These are phyloP conservation scores for Cucurbitaria berberidis DNA, from an alignment of 2,329 filamentous ascomycete species.

Conservation along the genomic window DNA sequence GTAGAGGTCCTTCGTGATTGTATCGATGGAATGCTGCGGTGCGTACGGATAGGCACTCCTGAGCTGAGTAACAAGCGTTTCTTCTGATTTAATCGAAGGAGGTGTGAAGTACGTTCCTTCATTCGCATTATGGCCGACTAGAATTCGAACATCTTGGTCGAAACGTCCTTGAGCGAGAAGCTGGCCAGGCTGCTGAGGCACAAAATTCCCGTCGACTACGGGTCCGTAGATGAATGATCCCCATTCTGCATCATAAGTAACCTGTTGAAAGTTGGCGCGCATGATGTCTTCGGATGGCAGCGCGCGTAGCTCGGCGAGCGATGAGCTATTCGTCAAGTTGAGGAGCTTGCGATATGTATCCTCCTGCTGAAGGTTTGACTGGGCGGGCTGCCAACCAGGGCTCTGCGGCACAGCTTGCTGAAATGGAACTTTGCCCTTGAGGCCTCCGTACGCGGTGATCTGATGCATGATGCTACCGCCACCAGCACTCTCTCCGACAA, in stretches of 20 bases:
- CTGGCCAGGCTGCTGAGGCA: slow-evolving; percentile 38
- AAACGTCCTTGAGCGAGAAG: slow-evolving; percentile 48
- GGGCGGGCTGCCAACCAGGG: slow-evolving; percentile 47
- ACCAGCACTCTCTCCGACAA: slow-evolving; percentile 49
- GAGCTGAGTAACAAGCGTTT: slow-evolving; percentile 36
- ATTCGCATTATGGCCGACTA: slow-evolving; percentile 53
- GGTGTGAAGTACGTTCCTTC: slow-evolving; percentile 56
- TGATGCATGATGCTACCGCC: slow-evolving; percentile 50
- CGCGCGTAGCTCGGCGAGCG: slow-evolving; percentile 42
- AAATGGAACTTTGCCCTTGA: slow-evolving; percentile 48
- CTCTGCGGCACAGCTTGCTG: slow-evolving; percentile 48
- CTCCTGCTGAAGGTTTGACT: slow-evolving; percentile 38
- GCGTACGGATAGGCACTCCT: slow-evolving; percentile 35
- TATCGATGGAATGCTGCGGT: slow-evolving; percentile 43
- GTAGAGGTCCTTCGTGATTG: slow-evolving; percentile 56
- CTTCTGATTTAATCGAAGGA: slow-evolving; percentile 44
- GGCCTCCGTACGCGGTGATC: slow-evolving; percentile 49
- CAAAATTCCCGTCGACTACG: slow-evolving; percentile 43
- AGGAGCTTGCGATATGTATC: slow-evolving; percentile 39
- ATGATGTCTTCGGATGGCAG: slow-evolving; percentile 41
- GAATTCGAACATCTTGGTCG: slow-evolving; percentile 42
- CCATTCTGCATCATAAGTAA: slow-evolving; percentile 41
- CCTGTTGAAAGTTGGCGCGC: slow-evolving; percentile 42
- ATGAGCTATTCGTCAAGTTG: slow-evolving; percentile 40
- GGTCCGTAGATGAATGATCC: slow-evolving; percentile 44